Evolutionary conservation across 495 filamentous ascomycete species (phyloP), one percentile per base, ranked within the genome.

Genomic region (Neurospora africana): DNA sequence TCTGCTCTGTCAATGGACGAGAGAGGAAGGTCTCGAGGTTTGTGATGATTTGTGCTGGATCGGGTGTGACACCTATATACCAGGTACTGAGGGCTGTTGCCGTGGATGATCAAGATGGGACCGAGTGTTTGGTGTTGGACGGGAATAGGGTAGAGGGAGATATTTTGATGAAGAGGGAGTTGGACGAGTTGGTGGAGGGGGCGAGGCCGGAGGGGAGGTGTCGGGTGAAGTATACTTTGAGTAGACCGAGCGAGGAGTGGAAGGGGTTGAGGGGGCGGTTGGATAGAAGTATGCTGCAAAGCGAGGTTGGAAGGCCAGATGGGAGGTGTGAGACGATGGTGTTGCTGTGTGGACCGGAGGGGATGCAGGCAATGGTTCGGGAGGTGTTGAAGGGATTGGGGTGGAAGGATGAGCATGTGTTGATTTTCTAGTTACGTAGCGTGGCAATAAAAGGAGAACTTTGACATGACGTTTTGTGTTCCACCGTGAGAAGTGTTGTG

Each of bases 21-120:
- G 80, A 86, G 73, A 80, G 91, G 17, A 80, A 74, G 2, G 88
- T 97, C 2, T 85, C 85, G 47, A 86, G 84, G 33, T 94, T 98
- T 80, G 84, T 89, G 74, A 97, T 98, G 95, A 91, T 98, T 68
- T 95, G 92, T 73, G 95, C 87, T 37, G 95, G 95, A 41, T 92
- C 88, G 4, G 95, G 95, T 3, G 92, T 98, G 76, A 98, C 95
- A 47, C 95, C 95, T 1, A 92, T 98, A 71, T 97, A 91, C 82
- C 92, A 97, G 74, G 93, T 98, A 1, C 84, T 98, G 41, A 84
- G 93, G 37, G 92, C 93, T 5, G 88, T 95, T 2, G 87, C 82
- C 33, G 41, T 70, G 36, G 86, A 92, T 74, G 71, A 72, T 4
- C 75, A 74, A 38, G 84, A 83, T 38, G 61, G 72, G 69, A 83